phyloP scores from a whole-genome alignment of 352 stramenopile genomes.

The Phytophthora colocasiae region DNA sequence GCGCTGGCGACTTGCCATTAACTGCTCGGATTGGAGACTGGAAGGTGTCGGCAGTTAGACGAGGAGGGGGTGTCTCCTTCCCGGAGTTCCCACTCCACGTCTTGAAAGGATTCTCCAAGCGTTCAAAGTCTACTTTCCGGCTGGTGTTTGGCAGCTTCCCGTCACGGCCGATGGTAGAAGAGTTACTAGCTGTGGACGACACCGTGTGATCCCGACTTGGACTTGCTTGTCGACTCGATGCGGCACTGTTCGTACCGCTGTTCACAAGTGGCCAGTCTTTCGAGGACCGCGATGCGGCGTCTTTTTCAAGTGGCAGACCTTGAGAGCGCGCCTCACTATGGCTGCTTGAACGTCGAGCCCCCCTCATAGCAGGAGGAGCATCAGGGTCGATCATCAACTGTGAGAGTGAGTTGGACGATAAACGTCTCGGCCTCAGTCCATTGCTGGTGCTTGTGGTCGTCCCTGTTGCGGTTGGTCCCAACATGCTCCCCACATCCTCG shows the following conservation, averaged over 20 bases:
- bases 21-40: constrained; percentile 41
- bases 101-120: constrained; percentile 75
- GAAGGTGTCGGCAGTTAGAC: constrained; percentile 64
- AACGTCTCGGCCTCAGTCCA: constrained; percentile 29
- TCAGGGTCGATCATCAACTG: constrained; percentile 45
- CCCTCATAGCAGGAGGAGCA: constrained; percentile 56
- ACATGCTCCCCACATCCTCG: constrained; percentile 10
- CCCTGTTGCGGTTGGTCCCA: constrained; percentile 8
- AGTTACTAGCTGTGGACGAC: constrained; percentile 11
- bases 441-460: constrained; percentile 16
- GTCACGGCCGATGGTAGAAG: constrained; percentile 24
- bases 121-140: constrained; percentile 81
- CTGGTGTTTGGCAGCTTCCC: constrained; percentile 11
- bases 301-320: constrained; percentile 28
- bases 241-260: constrained; percentile 25
- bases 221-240: constrained; percentile 42
- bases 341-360: constrained; percentile 64
- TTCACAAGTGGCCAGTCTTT: constrained; percentile 58
- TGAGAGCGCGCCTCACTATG: constrained; percentile 58
- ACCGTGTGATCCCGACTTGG: constrained; percentile 25
- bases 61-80: constrained; percentile 52
- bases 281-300: constrained; percentile 30
- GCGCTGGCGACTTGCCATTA: constrained; percentile 36
- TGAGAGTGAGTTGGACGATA: constrained; percentile 49
- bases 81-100: constrained; percentile 61